Base-by-base conservation (phyloP, 257 asterid genomes). In the Verbascum thapsus region DNA sequence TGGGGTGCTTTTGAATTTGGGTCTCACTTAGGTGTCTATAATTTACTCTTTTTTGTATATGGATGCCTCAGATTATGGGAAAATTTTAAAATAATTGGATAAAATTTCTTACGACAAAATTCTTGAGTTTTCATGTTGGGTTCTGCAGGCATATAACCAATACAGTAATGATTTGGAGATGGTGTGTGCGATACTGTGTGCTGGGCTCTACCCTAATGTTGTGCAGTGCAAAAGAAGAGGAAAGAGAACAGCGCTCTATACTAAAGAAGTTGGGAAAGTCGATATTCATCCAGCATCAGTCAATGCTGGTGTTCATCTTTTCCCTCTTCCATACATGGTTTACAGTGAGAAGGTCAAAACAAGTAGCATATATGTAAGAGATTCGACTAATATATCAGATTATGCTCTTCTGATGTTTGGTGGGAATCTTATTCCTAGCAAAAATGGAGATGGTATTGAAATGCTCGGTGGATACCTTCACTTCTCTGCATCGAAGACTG, bases 381-480 rank as follows among this genome's bases (percentile, higher is more conserved):
- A 85, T 72, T 87, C 97, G 18, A 86, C 99, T 39, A 92, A 89
- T 72, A 87, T 89, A 74, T 89, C 99, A 0, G 97, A 89, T 75
- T 92, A 89, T 71, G 92, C 96, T 58, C 75, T 92, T 56, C 84
- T 92, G 17, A 85, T 92, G 99, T 92, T 92, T 53, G 99, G 99
- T 60, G 97, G 99, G 50, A 87, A 86, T 72, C 97, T 92, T 71
- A 67, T 70, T 75, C 94, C 92, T 16, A 77, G 88, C 82, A 70
- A 78, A 64, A 81, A 50, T 63, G 94, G 88, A 20, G 86, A 85
- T 65, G 97, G 97, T 43, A 89, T 92, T 19, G 96, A 92, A 74
- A 92, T 92, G 99, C 97, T 92, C 1, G 97, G 82, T 30, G 99
- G 99, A 42, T 92, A 89, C 77, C 97, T 92, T 62, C 96, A 87